Conservation (phyloP, 1,284 basidiomycete species). For the Neonothopanus nambi region DNA sequence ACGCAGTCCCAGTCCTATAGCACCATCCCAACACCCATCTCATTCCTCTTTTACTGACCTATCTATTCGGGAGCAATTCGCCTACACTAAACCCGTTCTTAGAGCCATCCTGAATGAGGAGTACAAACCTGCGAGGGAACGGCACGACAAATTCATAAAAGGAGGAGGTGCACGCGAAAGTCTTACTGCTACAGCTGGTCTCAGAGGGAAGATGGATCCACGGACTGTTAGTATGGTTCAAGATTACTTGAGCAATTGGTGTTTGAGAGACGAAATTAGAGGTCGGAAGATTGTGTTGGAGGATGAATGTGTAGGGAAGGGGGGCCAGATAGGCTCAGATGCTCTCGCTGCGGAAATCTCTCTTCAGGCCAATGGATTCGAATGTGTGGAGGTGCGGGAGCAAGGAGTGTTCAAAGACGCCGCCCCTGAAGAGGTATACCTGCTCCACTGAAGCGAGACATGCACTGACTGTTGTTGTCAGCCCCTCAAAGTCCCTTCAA, state of each 20-base stretch:
- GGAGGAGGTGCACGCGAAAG: conserved; percentile 50
- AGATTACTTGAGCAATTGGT: conserved; percentile 52
- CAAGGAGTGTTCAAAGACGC: not conserved
- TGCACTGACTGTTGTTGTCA: not conserved
- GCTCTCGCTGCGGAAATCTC: no score
- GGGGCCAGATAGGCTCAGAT: no score
- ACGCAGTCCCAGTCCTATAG: conserved; percentile 36
- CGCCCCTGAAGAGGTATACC: not conserved
- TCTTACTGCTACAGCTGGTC: conserved; percentile 45
- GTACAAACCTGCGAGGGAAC: conserved; percentile 51
- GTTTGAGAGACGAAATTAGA: conserved; percentile 37
- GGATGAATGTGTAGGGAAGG: not conserved
- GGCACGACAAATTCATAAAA: conserved; percentile 55
- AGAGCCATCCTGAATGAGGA: conserved; percentile 52
- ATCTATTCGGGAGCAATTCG: conserved; percentile 57
- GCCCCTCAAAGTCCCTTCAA: not conserved
- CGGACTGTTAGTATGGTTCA: conserved; percentile 50
- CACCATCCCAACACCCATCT: conserved; percentile 28
- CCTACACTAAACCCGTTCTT: conserved; percentile 63
- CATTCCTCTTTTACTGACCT: conserved; percentile 45
- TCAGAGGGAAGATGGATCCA: conserved; percentile 54
- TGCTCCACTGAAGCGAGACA: no score
- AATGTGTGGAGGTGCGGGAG: no score
- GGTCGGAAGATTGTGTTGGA: not conserved
- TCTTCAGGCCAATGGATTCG: no score